Evolutionary conservation across 352 stramenopile genomes (phyloP).

Genomic region (Globisporangium canariense): DNA sequence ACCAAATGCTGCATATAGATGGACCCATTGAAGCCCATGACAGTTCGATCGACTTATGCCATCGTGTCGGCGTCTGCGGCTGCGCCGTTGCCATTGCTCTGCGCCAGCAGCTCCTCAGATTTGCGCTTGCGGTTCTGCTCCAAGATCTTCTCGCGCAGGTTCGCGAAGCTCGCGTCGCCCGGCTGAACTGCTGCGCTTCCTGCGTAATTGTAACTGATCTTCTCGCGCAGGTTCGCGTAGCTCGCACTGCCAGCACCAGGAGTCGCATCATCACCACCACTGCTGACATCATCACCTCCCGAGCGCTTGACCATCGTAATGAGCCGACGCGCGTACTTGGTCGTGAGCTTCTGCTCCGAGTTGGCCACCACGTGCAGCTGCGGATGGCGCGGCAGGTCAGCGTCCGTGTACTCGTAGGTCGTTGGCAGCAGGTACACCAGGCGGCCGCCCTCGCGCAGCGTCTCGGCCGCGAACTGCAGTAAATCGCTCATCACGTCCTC

Average conservation of each 20-base stretch:
- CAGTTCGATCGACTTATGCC: neutral
- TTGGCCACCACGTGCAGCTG: conserved; percentile 67
- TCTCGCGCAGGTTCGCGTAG: conserved; percentile 72
- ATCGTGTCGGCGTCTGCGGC: neutral
- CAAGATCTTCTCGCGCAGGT: conserved; percentile 65
- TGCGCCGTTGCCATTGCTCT: neutral
- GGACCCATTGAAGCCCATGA: no score
- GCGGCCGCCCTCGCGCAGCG: conserved; percentile 69
- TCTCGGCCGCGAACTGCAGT: conserved; percentile 86
- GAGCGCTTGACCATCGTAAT: conserved; percentile 86
- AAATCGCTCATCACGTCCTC: conserved; percentile 97
- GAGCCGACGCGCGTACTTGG: conserved; percentile 76
- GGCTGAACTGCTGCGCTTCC: neutral
- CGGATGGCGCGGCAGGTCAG: conserved; percentile 72
- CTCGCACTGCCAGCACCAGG: conserved; percentile 33
- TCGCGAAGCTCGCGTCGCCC: conserved; percentile 60
- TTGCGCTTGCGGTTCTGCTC: conserved; percentile 60
- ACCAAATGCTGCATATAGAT: neutral
- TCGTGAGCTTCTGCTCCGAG: conserved; percentile 82
- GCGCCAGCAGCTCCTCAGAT: conserved; percentile 26
- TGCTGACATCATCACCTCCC: neutral
- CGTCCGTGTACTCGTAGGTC: conserved; percentile 79
- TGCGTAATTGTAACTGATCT: conserved; percentile 38
- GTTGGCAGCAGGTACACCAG: conserved; percentile 88
- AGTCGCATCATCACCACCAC: neutral